A percentile compares a stretch with the other conserved stretches of the same genome.
phyloP scores from a whole-genome alignment of 2,329 filamentous ascomycete species.

The Botrytis aclada region DNA sequence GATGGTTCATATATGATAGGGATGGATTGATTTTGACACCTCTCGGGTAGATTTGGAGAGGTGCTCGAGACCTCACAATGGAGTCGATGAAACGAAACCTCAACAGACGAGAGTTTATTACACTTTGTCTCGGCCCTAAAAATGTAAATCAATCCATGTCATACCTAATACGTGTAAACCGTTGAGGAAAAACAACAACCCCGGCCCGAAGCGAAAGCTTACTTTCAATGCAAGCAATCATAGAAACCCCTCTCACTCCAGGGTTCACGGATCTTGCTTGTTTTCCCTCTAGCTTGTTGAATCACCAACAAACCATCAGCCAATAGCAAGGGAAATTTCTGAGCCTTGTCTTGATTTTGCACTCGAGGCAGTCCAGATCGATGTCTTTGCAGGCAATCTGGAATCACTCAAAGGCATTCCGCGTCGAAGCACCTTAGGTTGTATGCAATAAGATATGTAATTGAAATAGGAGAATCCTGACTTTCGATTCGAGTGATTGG shows the following conservation, averaged over 20 bases:
- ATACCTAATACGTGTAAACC: neutral
- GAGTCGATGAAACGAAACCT: neutral
- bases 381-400: slow-evolving; percentile 10
- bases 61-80: neutral
- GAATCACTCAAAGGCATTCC: neutral
- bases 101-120: too few relatives aligned
- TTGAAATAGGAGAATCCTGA: neutral
- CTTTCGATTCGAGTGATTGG: neutral
- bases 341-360: slow-evolving; percentile 1
- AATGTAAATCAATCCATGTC: neutral
- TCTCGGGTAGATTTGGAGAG: neutral
- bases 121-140: neutral
- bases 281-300: neutral
- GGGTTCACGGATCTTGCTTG: neutral
- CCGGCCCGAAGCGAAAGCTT: slow-evolving; percentile 16
- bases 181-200: slow-evolving; percentile 3
- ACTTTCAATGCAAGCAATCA: neutral
- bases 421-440: neutral
- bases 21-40: neutral
- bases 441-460: slow-evolving; percentile 4
- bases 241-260: neutral
- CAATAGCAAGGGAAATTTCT: neutral
- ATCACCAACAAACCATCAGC: neutral
- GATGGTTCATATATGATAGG: neutral
- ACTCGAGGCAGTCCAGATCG: neutral